Percentiles rank a stretch among this genome's conserved stretches.
These are phyloP conservation scores for Cercospora zeae-maydis DNA, from an alignment of 2,329 filamentous ascomycete genomes.

Conservation along the genomic window DNA sequence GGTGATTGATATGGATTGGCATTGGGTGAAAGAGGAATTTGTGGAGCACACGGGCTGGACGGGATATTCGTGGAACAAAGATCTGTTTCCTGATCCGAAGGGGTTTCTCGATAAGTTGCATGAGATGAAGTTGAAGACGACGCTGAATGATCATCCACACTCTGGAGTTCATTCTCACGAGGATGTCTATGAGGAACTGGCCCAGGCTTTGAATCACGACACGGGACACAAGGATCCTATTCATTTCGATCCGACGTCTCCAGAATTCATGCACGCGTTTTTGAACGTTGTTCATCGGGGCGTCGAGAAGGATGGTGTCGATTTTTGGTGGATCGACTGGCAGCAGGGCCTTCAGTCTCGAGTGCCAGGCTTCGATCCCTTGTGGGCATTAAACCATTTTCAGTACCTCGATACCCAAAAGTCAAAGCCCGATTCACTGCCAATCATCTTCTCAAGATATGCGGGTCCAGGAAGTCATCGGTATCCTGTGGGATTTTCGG, in stretches of 20 bases:
- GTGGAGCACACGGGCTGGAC: conserved; percentile 55
- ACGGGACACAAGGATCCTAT: conserved; percentile 51
- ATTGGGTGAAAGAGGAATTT: conserved; percentile 50
- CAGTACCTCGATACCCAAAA: conserved; percentile 44
- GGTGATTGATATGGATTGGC: conserved; percentile 66
- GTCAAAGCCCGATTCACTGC: not conserved
- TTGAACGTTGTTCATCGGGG: conserved; percentile 55
- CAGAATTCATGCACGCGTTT: conserved; percentile 56
- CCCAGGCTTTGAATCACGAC: conserved; percentile 51
- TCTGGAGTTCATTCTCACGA: conserved; percentile 57
- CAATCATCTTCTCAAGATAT: conserved; percentile 58
- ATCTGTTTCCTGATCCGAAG: conserved; percentile 56
- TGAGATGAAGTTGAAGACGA: conserved; percentile 50
- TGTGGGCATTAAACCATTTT: conserved; percentile 64
- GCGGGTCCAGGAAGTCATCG: conserved; percentile 61
- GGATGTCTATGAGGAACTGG: conserved; percentile 55
- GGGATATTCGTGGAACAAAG: conserved; percentile 60
- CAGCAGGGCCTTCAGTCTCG: conserved; percentile 58
- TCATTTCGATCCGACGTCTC: conserved; percentile 54
- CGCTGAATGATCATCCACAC: conserved; percentile 62
- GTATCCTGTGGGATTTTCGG: conserved; percentile 63
- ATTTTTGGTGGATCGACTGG: conserved; percentile 69
- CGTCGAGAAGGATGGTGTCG: conserved; percentile 55
- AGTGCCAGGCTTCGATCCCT: conserved; percentile 57
- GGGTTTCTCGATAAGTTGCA: conserved; percentile 53